Evolutionary conservation across 2,329 filamentous ascomycete genomes (phyloP).

Genomic region (Ilyonectria mors-panacis): DNA sequence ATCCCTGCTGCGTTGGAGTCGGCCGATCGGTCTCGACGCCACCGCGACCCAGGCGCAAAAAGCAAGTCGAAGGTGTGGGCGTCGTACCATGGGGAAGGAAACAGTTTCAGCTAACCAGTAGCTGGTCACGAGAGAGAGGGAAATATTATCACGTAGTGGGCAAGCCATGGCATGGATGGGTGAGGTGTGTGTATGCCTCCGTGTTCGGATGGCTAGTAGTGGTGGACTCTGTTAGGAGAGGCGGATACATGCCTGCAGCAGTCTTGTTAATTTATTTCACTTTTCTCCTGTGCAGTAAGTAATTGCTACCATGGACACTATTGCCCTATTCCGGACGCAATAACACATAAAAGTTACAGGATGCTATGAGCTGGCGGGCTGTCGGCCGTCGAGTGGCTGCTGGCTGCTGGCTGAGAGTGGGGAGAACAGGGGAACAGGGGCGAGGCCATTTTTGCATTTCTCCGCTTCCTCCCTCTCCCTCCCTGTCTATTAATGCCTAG

Average conservation of each 20-base stretch:
- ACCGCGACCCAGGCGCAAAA: conserved; percentile 12
- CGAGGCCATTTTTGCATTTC: not conserved
- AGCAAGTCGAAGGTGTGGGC: conserved; percentile 9
- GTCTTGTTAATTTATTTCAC: too few relatives aligned
- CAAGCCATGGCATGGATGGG: conserved; percentile 1
- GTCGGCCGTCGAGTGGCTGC: too few relatives aligned
- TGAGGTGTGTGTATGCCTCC: not conserved
- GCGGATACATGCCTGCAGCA: not conserved
- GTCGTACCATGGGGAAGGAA: conserved; percentile 8
- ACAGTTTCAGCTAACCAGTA: conserved; percentile 1
- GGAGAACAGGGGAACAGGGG: not conserved
- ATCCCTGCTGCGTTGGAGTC: not conserved
- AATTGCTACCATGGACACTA: too few relatives aligned
- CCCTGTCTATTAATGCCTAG: conserved; percentile 1
- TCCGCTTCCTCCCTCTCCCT: not conserved
- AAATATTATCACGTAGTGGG: not conserved
- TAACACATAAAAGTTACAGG: too few relatives aligned
- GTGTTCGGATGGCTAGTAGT: too few relatives aligned
- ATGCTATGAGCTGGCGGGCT: too few relatives aligned
- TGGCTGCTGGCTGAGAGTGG: not conserved
- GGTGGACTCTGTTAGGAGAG: not conserved
- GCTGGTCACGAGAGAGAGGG: conserved; percentile 17
- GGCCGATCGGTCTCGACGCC: not conserved
- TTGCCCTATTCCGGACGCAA: too few relatives aligned
- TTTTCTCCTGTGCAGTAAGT: too few relatives aligned